phyloP scores from a whole-genome alignment of 139 green algal genomes.

The Chlorella sp. region DNA sequence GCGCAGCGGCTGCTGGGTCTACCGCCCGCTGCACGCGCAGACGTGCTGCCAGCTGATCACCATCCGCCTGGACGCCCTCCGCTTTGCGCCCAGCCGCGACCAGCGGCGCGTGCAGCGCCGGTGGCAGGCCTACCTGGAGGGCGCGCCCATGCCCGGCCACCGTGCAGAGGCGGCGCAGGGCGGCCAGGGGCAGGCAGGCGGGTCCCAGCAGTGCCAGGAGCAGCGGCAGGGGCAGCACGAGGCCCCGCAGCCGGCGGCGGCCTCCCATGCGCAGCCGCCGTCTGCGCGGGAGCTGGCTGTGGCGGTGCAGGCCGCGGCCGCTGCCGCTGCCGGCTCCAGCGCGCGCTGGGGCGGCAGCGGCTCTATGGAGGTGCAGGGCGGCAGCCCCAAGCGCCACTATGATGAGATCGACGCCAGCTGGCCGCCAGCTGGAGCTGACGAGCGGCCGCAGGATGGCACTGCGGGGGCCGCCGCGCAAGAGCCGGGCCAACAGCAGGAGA shows the following conservation, averaged over 20 bases:
- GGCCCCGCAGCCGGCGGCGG: too few species aligned
- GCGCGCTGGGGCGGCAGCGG: background rate
- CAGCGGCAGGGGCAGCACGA: background rate
- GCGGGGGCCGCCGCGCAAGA: background rate
- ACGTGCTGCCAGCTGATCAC: slow-evolving; percentile 57
- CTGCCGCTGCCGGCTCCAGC: too few species aligned
- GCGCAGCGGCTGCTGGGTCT: slow-evolving; percentile 49
- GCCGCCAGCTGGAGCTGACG: background rate
- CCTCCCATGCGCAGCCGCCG: too few species aligned
- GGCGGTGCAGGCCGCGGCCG: too few species aligned
- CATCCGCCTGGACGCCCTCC: slow-evolving; percentile 46
- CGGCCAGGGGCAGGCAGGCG: background rate
- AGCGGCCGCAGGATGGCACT: background rate
- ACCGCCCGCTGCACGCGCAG: slow-evolving; percentile 39
- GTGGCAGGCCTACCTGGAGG: slow-evolving; percentile 36
- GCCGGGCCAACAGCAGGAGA: background rate
- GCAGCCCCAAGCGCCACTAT: slow-evolving; percentile 30
- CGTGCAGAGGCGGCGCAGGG: background rate
- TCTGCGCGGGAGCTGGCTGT: too few species aligned
- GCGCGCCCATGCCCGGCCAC: slow-evolving; percentile 10
- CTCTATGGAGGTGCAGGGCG: background rate
- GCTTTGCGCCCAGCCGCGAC: slow-evolving; percentile 40
- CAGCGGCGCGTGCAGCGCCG: slow-evolving; percentile 29
- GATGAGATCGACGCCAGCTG: slow-evolving; percentile 10
- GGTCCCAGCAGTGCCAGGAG: slow-evolving; percentile 10